Evolutionary conservation across 2,329 filamentous ascomycete species (phyloP).

Genomic region (Talaromyces sp.): DNA sequence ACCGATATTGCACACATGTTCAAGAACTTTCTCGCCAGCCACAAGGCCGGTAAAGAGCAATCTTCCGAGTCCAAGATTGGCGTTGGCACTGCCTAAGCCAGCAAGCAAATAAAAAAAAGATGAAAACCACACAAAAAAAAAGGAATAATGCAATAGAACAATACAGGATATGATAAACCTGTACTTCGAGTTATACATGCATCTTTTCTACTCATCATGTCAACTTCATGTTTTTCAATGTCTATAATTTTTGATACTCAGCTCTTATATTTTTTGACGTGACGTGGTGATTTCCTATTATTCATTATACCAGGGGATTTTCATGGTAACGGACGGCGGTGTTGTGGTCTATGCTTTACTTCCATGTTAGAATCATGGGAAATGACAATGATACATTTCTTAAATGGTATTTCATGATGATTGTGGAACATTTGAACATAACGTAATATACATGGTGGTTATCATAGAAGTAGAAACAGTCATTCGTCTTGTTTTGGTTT

Average conservation of each 20-base stretch:
- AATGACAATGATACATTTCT: background rate
- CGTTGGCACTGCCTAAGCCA: conserved; percentile 27
- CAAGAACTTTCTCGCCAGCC: conserved; percentile 39
- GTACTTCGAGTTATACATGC: background rate
- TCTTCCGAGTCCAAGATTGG: conserved; percentile 32
- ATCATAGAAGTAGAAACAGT: background rate
- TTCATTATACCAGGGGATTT: conserved; percentile 2
- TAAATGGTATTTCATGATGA: background rate
- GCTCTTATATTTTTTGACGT: background rate
- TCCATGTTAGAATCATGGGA: background rate
- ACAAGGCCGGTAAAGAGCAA: conserved; percentile 30
- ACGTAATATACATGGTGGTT: background rate
- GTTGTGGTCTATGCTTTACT: background rate
- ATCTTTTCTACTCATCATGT: background rate
- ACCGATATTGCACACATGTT: conserved; percentile 41
- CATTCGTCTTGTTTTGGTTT: background rate
- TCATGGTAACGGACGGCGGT: conserved; percentile 5
- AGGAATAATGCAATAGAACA: background rate
- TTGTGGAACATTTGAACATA: background rate
- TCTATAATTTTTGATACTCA: conserved; percentile 5
- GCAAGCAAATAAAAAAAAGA: conserved; percentile 16
- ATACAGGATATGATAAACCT: background rate
- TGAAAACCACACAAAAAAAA: conserved; percentile 5
- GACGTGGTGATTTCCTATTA: background rate
- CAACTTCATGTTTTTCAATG: background rate